Base-by-base conservation (phyloP, 768 basidiomycete genomes). In the Suillus subalutaceus region DNA sequence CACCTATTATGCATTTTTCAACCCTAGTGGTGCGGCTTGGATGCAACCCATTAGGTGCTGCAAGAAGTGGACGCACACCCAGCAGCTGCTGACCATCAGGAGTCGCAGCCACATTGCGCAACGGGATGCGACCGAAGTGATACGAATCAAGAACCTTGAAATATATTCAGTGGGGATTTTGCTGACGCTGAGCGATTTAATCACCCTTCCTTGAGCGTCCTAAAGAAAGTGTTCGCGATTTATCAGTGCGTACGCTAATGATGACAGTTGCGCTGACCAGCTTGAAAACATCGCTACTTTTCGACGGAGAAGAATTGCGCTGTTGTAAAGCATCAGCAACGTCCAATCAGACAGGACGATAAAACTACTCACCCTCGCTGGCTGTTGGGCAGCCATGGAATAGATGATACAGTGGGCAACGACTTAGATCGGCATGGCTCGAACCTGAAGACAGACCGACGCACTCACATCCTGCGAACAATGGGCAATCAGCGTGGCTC, bases 1-100 rank as follows among this genome's bases (percentile, higher is more conserved):
- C 63, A 84, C 85, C 83, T 57, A 86, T 79, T 57, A 86, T 83
- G 38, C 84, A 83, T 66, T 87, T 86, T 72, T 86, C 85, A 0
- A 82, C 80, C 61, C 82, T 75, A 26, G 85, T 84, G 66, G 80
- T 83, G 66, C 77, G 75, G 56, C 79, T 84, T 7, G 85, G 85
- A 41, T 83, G 81, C 20, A 82, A 74, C 15, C 83, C 83, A 46
- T 78, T 73, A 5, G 75, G 69, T 15, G 82, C 79, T 20, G 77
- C 73, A 65, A 81, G 77, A 15, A 85, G 72, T 6, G 83, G 84
- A 0, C 82, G 85, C 9, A 87, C 85, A 23, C 81, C 82, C 20
- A 86, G 73, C 73, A 86, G 75, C 48, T 85, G 78, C 55, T 76
- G 72, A 40, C 76, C 76, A 68, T 86, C 84, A 13, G 80, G 79